A percentile compares a stretch with the other conserved stretches of the same genome.
These are phyloP conservation scores for Alternaria sp. DNA, from an alignment of 2,329 filamentous ascomycete species.

Conservation along the genomic window DNA sequence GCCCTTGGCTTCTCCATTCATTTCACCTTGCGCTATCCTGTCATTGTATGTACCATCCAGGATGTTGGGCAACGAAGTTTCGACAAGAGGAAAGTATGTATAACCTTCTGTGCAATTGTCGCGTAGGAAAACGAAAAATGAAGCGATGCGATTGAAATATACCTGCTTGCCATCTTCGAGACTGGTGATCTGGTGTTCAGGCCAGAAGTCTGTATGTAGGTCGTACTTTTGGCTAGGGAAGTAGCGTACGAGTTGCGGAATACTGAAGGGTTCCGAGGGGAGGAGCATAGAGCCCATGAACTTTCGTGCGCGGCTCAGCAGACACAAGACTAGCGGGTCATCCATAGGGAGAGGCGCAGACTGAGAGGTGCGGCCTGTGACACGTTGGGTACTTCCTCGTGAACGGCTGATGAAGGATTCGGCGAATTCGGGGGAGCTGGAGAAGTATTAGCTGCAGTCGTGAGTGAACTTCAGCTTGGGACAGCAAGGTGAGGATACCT, in stretches of 20 bases:
- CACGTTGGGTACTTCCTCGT: conserved; percentile 23
- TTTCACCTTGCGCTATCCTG: conserved; percentile 29
- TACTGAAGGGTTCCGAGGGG: conserved; percentile 32
- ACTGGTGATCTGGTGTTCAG: conserved; percentile 27
- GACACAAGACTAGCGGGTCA: conserved; percentile 34
- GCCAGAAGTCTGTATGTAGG: conserved; percentile 40
- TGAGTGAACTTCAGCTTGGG: neutral
- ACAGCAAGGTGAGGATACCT: neutral
- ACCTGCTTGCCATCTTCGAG: conserved; percentile 22
- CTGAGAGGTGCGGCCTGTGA: conserved; percentile 34
- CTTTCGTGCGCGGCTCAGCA: conserved; percentile 31
- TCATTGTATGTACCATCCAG: conserved; percentile 21
- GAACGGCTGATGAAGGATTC: conserved; percentile 34
- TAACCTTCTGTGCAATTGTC: conserved; percentile 36
- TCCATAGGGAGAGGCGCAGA: conserved; percentile 31
- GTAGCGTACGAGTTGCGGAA: conserved; percentile 39
- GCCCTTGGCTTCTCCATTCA: conserved; percentile 8
- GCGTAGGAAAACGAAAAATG: conserved; percentile 38
- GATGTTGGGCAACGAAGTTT: conserved; percentile 12
- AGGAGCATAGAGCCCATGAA: conserved; percentile 38
- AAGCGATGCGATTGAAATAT: conserved; percentile 32
- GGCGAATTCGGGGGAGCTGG: conserved; percentile 29
- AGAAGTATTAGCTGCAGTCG: conserved; percentile 1
- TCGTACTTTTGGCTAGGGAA: conserved; percentile 33
- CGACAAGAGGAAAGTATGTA: conserved; percentile 35